Evolutionary conservation across 805 yeast species (phyloP), one percentile per base, ranked within the genome.

Genomic region (Sugiyamaella americana): DNA sequence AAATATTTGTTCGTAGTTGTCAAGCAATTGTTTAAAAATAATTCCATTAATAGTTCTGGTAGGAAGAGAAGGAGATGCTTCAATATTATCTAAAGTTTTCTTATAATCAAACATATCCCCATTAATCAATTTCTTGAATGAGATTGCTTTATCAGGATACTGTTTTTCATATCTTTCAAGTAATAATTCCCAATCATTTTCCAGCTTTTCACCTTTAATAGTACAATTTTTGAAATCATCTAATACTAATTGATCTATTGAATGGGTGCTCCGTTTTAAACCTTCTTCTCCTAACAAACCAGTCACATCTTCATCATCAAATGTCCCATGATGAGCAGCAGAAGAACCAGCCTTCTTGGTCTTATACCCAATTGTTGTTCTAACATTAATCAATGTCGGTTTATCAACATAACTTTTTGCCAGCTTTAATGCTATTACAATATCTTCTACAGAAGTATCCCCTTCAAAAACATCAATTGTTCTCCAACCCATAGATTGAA

Each of bases 241-340:
- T 13, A 26, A 26, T 8, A 26, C 32, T 26, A 8, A 8, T 13
- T 8, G 32, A 13, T 26, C 32, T 8, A 26, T 26, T 13, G 8
- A 13, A 26, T 26, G 32, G 11, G 32, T 26, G 13, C 13, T 13
- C 13, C 32, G 8, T 8, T 8, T 26, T 26, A 13, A 26, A 8
- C 11, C 32, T 8, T 13, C 13, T 8, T 13, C 13, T 26, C 32
- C 32, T 13, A 26, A 8, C 13, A 26, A 13, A 8, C 24, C 17
- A 26, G 42, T 54, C 22, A 52, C 37, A 38, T 64, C 67, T 10
- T 43, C 63, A 22, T 60, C 58, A 32, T 67, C 65, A 43, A 65
- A 62, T 18, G 70, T 66, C 24, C 66, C 65, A 41, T 70, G 68
- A 48, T 67, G 70, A 10, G 68, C 69, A 19, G 47, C 57, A 18